These are phyloP conservation scores for Apiotrichum siamense DNA, from an alignment of 1,284 basidiomycete species.

Conservation along the genomic window DNA sequence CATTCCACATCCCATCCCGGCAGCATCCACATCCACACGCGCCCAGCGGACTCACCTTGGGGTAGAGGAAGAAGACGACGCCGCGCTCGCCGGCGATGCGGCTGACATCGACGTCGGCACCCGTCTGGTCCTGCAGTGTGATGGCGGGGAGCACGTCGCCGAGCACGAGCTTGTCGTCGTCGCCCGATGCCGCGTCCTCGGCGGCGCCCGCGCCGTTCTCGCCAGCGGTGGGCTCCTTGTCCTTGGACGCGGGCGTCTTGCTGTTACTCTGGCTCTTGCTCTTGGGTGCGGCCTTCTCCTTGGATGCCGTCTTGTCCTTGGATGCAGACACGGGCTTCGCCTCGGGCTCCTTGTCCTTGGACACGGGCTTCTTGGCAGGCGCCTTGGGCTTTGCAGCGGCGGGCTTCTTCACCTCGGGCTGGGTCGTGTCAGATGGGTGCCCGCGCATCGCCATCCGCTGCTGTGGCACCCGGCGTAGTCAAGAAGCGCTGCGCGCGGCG, in stretches of 20 bases:
- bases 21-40: no score
- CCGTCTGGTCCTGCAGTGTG: constrained; percentile 60
- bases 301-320: constrained; percentile 18
- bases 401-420: constrained; percentile 2
- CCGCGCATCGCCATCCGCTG: not conserved
- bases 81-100: constrained; percentile 57
- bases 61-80: constrained; percentile 68
- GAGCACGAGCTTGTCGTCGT: no score
- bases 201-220: constrained; percentile 21
- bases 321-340: not conserved
- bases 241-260: constrained; percentile 8
- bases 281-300: constrained; percentile 22
- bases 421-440: not conserved
- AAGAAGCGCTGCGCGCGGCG: not conserved
- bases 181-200: no score
- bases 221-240: constrained; percentile 17
- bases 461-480: not conserved
- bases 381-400: constrained; percentile 2
- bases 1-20: no score
- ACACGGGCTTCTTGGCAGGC: not conserved
- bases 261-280: not conserved
- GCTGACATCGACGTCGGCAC: constrained; percentile 44
- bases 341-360: not conserved
- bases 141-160: constrained; percentile 72
- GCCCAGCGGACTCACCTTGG: constrained; percentile 46